These are phyloP conservation scores for Pythium angustatum DNA, from an alignment of 352 stramenopile genomes.

Conservation along the genomic window DNA sequence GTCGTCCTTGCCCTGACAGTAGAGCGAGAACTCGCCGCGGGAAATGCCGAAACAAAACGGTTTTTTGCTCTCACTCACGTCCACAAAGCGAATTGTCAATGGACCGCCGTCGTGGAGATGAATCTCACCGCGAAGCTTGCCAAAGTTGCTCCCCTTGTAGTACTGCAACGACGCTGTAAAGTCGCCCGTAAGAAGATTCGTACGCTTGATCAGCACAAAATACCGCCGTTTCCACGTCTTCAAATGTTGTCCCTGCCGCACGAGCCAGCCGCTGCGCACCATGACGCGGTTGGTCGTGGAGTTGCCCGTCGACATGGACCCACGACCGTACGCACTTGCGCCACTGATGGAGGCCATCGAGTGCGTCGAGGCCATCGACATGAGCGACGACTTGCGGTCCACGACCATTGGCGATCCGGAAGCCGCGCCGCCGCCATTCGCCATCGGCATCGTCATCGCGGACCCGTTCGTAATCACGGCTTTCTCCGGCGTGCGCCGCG, in stretches of 20 bases:
- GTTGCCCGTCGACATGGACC: conserved; percentile 41
- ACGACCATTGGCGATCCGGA: conserved; percentile 8
- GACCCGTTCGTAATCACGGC: not conserved
- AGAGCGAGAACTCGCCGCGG: conserved; percentile 65
- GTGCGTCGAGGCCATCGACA: conserved; percentile 16
- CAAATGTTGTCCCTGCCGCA: conserved; percentile 36
- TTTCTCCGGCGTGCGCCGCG: conserved; percentile 25
- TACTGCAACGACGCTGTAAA: conserved; percentile 80
- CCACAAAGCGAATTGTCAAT: conserved; percentile 72
- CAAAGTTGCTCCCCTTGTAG: conserved; percentile 86
- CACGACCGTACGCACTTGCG: not conserved
- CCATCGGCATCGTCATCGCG: not conserved
- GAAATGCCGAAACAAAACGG: conserved; percentile 85
- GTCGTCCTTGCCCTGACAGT: conserved; percentile 79
- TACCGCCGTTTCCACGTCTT: conserved; percentile 89
- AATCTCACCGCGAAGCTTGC: conserved; percentile 77
- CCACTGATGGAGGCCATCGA: too few relatives aligned
- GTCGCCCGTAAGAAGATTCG: conserved; percentile 63
- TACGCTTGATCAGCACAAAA: conserved; percentile 85
- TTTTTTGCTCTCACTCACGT: conserved; percentile 76
- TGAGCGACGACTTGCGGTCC: conserved; percentile 9
- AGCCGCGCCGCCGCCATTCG: not conserved
- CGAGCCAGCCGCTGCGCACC: conserved; percentile 39
- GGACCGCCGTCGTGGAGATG: conserved; percentile 62
- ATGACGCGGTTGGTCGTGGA: conserved; percentile 35